Conservation (phyloP, 768 basidiomycete species). For the Sarcodon sp. region DNA sequence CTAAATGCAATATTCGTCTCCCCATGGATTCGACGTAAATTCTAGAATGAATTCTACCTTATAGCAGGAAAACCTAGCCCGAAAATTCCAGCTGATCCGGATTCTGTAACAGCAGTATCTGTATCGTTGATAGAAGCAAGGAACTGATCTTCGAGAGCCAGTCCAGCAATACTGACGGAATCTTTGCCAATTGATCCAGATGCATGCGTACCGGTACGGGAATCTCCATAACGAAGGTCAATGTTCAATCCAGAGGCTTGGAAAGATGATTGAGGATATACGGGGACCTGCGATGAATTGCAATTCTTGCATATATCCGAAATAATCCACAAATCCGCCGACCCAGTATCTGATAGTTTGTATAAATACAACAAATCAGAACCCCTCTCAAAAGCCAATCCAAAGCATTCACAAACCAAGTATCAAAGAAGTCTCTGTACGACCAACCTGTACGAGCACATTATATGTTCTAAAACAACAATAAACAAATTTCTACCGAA, state of each 20-base stretch:
- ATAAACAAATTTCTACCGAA: not conserved
- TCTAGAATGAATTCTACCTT: slow-evolving; percentile 27
- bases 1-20: slow-evolving; percentile 1
- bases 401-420: slow-evolving; percentile 31
- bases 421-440: slow-evolving; percentile 37
- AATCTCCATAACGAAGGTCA: slow-evolving; percentile 56
- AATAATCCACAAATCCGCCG: slow-evolving; percentile 65
- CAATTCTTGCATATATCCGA: slow-evolving; percentile 41
- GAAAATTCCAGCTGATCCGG: slow-evolving; percentile 52
- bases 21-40: slow-evolving; percentile 2
- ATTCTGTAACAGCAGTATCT: slow-evolving; percentile 46
- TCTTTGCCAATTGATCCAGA: slow-evolving; percentile 52
- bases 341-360: slow-evolving; percentile 48
- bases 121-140: slow-evolving; percentile 60
- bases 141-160: slow-evolving; percentile 36
- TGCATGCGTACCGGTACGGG: slow-evolving; percentile 56
- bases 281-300: slow-evolving; percentile 22
- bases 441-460: slow-evolving; percentile 45
- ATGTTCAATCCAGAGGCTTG: slow-evolving; percentile 32
- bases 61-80: slow-evolving; percentile 67
- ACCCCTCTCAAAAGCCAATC: not conserved
- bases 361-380: not conserved
- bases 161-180: slow-evolving; percentile 36
- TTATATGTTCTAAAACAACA: slow-evolving; percentile 41
- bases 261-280: slow-evolving; percentile 41